A percentile compares a stretch with the other conserved stretches of the same genome.
phyloP scores from a whole-genome alignment of 75 land plant genomes.

The Adiantum capillusveneris region DNA sequence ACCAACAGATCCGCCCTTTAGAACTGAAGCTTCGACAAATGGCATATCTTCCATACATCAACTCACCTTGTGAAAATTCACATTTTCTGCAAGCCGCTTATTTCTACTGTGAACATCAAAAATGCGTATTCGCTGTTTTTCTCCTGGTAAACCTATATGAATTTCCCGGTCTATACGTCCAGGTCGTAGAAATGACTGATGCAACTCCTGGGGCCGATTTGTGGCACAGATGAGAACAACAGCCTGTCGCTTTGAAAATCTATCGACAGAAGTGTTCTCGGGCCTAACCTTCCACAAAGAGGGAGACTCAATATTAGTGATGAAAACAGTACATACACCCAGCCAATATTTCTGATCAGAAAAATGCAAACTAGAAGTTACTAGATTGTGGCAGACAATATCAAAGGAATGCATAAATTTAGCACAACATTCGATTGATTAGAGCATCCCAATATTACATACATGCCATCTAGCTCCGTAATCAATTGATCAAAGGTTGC shows the following conservation, averaged over 20 bases:
- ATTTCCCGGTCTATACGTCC: constrained; percentile 92
- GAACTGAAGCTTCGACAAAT: neutral
- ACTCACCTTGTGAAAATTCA: constrained; percentile 69
- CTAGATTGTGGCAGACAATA: too few relatives aligned
- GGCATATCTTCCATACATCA: neutral
- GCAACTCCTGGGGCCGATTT: constrained; percentile 85
- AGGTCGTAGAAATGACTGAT: constrained; percentile 59
- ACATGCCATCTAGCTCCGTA: constrained; percentile 86
- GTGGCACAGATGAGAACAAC: constrained; percentile 94
- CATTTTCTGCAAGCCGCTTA: constrained; percentile 65
- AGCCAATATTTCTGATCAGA: too few relatives aligned
- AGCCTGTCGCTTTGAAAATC: constrained; percentile 66
- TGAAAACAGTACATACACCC: too few relatives aligned
- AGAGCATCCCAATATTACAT: constrained; percentile 22
- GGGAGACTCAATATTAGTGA: too few relatives aligned
- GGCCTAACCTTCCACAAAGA: constrained; percentile 36
- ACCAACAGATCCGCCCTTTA: too few relatives aligned
- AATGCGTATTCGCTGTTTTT: constrained; percentile 69
- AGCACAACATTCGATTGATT: too few relatives aligned
- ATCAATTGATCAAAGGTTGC: constrained; percentile 75
- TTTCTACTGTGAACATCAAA: constrained; percentile 83
- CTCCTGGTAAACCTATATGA: constrained; percentile 84
- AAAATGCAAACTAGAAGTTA: too few relatives aligned
- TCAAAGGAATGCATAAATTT: too few relatives aligned
- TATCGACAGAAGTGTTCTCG: constrained; percentile 59